Evolutionary conservation across 225 moss, liverwort and hornwort species (phyloP), one percentile per base, ranked within the genome.

Genomic region (Pleurozium schreberi): DNA sequence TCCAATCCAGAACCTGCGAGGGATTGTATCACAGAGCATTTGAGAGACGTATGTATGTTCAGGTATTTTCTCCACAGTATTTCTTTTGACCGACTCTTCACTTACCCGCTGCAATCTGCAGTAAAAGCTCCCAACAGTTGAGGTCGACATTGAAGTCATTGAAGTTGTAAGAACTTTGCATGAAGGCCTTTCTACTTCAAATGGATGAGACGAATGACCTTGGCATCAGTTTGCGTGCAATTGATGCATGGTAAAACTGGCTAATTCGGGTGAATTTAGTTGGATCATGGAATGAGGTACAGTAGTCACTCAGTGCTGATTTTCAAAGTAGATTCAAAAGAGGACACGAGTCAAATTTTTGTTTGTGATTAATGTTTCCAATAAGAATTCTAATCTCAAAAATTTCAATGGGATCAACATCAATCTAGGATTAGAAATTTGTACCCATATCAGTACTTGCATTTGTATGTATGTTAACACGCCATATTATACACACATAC

Each of bases 11-110:
- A 81, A 77, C 89, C 52, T 84, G 47, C 79, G 83, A 85, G 82
- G 76, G 84, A 81, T 71, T 93, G 89, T 93, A 88, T 80, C 62
- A 91, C 90, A 87, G 86, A 77, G 80, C 84, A 81, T 62, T 77
- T 78, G 78, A 91, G 91, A 91, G 73, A 45, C 26, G 15, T 65
- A 65, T 53, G 15, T 65, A 65, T 53, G 67, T 78, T 88, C 53
- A n/a, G 47, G 58, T 65, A 36, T 66, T 79, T 88, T 55, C 71
- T 82, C 69, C 79, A 36, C 62, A 85, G 49, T 64, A 75, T 75
- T 59, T 85, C 73, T 70, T 58, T 79, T 64, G 33, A 84, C 79
- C 70, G 61, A 47, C 69, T 70, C 81, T 31, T 68, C 61, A 74
- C 77, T 65, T 52, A 34, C 59, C 71, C n/a, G 50, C 88, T 90